Conservation (phyloP, 202 grass and related monocot genomes). For the Schoenoplectus tabernaemontani region DNA sequence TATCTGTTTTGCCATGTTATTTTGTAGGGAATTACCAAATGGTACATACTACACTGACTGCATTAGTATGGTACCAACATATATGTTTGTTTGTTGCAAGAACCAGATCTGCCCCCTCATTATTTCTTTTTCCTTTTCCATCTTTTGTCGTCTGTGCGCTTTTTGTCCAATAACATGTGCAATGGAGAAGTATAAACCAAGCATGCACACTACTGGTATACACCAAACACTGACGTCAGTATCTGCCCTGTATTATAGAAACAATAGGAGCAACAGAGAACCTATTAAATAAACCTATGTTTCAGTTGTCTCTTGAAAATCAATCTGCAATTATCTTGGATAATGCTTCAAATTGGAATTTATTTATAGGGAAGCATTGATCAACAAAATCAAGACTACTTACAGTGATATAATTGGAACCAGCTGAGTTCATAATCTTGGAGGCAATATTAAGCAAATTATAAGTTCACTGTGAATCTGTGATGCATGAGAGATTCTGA, state of each 20-base stretch:
- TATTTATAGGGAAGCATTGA: constrained; percentile 46
- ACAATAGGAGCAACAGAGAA: neutral
- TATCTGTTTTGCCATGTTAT: too few species aligned
- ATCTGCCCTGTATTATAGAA: neutral
- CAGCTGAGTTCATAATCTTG: constrained; percentile 21
- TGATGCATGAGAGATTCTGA: constrained; percentile 10
- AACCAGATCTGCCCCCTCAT: too few species aligned
- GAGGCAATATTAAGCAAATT: neutral
- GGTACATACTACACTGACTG: neutral
- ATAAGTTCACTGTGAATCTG: neutral
- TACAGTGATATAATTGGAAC: constrained; percentile 46
- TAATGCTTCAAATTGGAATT: constrained; percentile 1
- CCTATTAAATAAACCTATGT: neutral
- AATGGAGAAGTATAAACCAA: neutral
- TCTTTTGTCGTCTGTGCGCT: neutral
- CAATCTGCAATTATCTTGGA: neutral
- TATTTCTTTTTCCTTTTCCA: neutral
- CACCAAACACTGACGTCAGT: neutral
- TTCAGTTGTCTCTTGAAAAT: neutral
- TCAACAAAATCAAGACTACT: constrained; percentile 54
- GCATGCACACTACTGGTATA: neutral
- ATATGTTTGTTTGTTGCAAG: too few species aligned
- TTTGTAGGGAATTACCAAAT: neutral
- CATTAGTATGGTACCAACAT: neutral
- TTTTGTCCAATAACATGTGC: too few species aligned